Evolutionary conservation across 2,329 filamentous ascomycete genomes (phyloP), one percentile per base, ranked within the genome.

Genomic region (Fusarium equiseti): DNA sequence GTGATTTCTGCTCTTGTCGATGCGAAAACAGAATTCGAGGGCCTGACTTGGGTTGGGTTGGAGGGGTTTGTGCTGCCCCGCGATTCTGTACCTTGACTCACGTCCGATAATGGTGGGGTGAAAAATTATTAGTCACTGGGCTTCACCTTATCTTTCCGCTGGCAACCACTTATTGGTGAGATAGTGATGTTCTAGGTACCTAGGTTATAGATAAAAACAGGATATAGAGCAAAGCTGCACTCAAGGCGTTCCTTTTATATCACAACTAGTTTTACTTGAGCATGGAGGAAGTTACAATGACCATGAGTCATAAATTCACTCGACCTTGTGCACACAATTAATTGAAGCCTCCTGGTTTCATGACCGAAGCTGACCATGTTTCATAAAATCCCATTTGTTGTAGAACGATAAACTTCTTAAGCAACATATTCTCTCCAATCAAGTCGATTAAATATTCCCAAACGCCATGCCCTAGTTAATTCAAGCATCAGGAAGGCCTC

Each of bases 81-180:
- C 67, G 67, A 59, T 71, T 61, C 38, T 20, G 53, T 50, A 52
- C 50, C 66, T 66, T 70, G 67, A 70, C 62, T 70, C 67, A 70
- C 67, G 32, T 55, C 59, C 59, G 66, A 70, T 70, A 63, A 70
- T 71, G 67, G 67, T 67, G 66, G 67, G 63, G 63, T 70, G 51
- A 63, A 71, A 70, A 71, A 70, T 58, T 66, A 46, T 66, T 70
- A 70, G 67, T 71, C 67, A 70, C 67, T 43, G 13, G 35, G 42
- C 29, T 52, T 55, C 40, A 35, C 8, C 48, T 63, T 68, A 68
- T 68, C 63, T 67, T 45, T 38, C 52, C 26, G 18, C 45, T 48
- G 9, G 16, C 32, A 53, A 42, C 35, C 45, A 62, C 27, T 38
- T 56, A 52, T 64, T 44, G 20, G 8, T 11, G 27, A 53, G 63